Base-by-base conservation (phyloP, 495 filamentous ascomycete species). In the Talaromyces adpressus region DNA sequence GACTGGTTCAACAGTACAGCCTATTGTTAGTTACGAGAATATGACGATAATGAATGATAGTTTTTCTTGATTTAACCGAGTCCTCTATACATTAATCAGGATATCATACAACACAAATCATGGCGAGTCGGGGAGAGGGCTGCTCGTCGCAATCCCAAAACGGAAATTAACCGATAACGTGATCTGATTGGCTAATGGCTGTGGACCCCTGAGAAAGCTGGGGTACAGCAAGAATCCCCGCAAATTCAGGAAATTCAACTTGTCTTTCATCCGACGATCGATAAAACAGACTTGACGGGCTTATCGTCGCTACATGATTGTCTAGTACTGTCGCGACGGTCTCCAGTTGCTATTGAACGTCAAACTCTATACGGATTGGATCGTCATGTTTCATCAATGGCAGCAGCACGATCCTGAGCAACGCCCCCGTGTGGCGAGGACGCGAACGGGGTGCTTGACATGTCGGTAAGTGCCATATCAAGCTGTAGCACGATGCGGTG, bases 361-460 rank as follows among this genome's bases (percentile, higher is more conserved):
- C 41, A 6, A 45, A 45, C 41, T 18, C 41, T 45, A n/a, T 45
- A 16, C 39, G 39, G 39, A 45, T 45, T 4, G 39, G 49, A 52
- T 53, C 49, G 27, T 16, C 49, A 58, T 36, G 56, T 58, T 58
- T 36, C 56, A 58, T 58, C 56, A 58, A 36, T 34, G 56, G 56
- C 56, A 58, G 32, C 56, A 58, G 12, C 56, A 58, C 39, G 56
- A 58, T 9, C 29, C 56, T 32, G 56, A 58, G n/a, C 27, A 58
- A 12, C 56, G 56, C 6, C 56, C 56, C 27, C 56, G 56, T 58
- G 16, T 58, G 25, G 56, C 56, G n/a, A 58, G 56, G 29, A 58
- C 56, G 18, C 56, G 56, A 14, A 58, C 56, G 14, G 56, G 56
- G 56, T 58, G 56, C 29, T 18, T 58, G 5, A 58, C 56, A 7